Percentiles rank a stretch among this genome's conserved stretches.
Evolutionary conservation across 768 basidiomycete species (phyloP).

Genomic region (Termitomyces sp.): DNA sequence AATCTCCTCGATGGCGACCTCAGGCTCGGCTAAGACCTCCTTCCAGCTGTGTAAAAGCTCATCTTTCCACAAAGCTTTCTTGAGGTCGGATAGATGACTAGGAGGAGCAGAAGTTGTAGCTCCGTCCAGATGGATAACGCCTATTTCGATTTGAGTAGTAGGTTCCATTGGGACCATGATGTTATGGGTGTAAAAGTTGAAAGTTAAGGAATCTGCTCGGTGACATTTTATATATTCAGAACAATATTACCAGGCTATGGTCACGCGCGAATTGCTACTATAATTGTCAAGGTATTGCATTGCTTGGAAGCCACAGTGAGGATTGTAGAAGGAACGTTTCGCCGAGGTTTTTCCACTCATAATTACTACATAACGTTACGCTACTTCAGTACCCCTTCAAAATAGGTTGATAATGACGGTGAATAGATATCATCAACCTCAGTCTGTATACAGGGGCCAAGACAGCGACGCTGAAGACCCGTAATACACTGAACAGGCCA

Average conservation of each 20-base stretch:
- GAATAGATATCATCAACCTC: not conserved
- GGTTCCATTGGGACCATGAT: not conserved
- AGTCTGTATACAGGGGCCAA: not conserved
- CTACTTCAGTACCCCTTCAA: not conserved
- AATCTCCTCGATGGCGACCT: slow-evolving; percentile 45
- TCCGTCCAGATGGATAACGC: slow-evolving; percentile 1
- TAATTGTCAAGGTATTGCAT: not conserved
- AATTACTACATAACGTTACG: not conserved
- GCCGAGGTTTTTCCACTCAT: not conserved
- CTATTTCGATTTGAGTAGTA: not conserved
- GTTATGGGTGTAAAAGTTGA: not conserved
- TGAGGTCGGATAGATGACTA: slow-evolving; percentile 55
- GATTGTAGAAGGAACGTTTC: not conserved
- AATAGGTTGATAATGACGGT: not conserved
- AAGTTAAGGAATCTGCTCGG: not conserved
- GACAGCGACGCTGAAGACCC: too few relatives aligned
- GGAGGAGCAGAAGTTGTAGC: slow-evolving; percentile 34
- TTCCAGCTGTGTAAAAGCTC: slow-evolving; percentile 49
- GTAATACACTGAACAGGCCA: not conserved
- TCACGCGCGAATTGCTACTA: not conserved
- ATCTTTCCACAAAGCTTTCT: slow-evolving; percentile 50
- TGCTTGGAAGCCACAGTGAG: not conserved
- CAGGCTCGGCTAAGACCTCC: slow-evolving; percentile 49
- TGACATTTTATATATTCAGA: not conserved
- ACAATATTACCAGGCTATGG: not conserved